These are phyloP conservation scores for Tarenaya hassleriana DNA, from an alignment of 345 rosid species.

Conservation along the genomic window DNA sequence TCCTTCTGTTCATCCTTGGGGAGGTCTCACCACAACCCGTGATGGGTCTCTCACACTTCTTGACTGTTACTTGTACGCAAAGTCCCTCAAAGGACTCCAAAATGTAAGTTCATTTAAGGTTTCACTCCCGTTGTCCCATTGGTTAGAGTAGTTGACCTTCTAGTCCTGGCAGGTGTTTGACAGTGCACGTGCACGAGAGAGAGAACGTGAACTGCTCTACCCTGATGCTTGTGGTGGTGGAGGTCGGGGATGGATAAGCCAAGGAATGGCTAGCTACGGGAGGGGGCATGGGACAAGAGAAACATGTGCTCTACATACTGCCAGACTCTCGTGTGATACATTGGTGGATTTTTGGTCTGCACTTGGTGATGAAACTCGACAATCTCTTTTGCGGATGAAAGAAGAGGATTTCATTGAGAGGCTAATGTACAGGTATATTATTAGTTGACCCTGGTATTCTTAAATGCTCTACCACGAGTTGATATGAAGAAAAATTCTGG, in stretches of 20 bases:
- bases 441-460: conserved; percentile 18
- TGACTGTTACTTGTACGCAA: conserved; percentile 73
- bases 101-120: conserved; percentile 42
- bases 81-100: conserved; percentile 74
- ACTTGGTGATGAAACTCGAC: conserved; percentile 81
- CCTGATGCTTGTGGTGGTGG: conserved; percentile 99
- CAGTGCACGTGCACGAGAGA: conserved; percentile 86
- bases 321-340: conserved; percentile 94
- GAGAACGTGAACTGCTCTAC: conserved; percentile 90
- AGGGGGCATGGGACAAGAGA: conserved; percentile 95
- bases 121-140: conserved; percentile 4
- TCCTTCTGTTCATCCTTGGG: conserved; percentile 95
- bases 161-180: conserved; percentile 72
- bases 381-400: conserved; percentile 88
- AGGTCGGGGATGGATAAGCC: conserved; percentile 98
- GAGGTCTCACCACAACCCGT: conserved; percentile 84
- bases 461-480: neutral
- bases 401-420: conserved; percentile 99
- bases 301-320: conserved; percentile 93
- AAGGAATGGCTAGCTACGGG: conserved; percentile 74
- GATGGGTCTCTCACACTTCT: conserved; percentile 78
- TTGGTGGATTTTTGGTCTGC: conserved; percentile 95
- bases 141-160: conserved; percentile 33
- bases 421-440: conserved; percentile 82
- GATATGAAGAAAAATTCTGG: conserved; percentile 6